Conservation (phyloP, 2,329 filamentous ascomycete species). For the Aspergillus viridinutans region DNA sequence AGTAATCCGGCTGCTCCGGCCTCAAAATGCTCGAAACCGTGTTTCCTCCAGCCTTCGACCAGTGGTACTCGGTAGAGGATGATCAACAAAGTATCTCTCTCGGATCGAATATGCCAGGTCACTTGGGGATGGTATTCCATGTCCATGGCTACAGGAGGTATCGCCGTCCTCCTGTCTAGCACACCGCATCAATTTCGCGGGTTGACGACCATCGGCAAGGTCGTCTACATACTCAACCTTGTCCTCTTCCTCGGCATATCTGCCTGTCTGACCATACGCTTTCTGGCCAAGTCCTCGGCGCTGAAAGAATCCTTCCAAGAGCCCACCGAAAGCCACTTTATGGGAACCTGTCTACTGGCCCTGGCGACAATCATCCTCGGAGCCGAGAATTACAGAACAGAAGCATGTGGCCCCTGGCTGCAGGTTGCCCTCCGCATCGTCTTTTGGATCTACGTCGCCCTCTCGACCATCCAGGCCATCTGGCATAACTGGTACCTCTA, state of each 20-base stretch:
- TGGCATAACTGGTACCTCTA: constrained; percentile 2
- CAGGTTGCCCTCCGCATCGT: constrained; percentile 54
- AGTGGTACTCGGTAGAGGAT: too few species aligned
- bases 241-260: constrained; percentile 56
- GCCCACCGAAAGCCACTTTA: constrained; percentile 62
- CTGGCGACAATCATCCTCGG: constrained; percentile 62
- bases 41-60: too few species aligned
- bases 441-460: constrained; percentile 64
- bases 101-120: constrained; percentile 41
- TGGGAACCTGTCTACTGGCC: constrained; percentile 63
- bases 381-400: constrained; percentile 60
- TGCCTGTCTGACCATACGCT: constrained; percentile 53
- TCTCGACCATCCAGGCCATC: constrained; percentile 23
- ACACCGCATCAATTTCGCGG: constrained; percentile 60
- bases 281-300: constrained; percentile 49
- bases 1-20: too few species aligned
- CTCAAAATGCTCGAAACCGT: too few species aligned
- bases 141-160: constrained; percentile 68
- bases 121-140: constrained; percentile 67
- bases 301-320: constrained; percentile 55
- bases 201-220: constrained; percentile 57
- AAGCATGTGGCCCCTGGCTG: constrained; percentile 52
- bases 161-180: constrained; percentile 57
- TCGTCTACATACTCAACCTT: constrained; percentile 63
- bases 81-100: constrained; percentile 2